These are phyloP conservation scores for Golubevia pallescens DNA, from an alignment of 1,284 basidiomycete genomes.

Conservation along the genomic window DNA sequence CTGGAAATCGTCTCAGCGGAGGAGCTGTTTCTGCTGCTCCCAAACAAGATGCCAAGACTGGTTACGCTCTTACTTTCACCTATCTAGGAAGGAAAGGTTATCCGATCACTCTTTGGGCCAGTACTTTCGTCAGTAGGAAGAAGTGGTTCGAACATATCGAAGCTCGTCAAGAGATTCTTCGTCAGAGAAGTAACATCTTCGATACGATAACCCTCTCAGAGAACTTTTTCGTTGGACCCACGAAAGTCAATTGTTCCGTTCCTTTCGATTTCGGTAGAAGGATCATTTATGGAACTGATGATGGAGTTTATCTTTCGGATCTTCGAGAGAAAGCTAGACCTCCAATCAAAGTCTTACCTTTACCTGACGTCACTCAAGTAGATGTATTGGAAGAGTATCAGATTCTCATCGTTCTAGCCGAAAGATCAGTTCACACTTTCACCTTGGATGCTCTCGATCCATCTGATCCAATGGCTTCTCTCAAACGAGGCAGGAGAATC, in stretches of 20 bases:
- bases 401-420: constrained; percentile 92
- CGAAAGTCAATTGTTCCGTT: constrained; percentile 90
- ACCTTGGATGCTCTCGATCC: constrained; percentile 91
- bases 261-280: constrained; percentile 86
- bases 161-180: constrained; percentile 84
- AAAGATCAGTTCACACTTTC: constrained; percentile 94
- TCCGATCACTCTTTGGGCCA: constrained; percentile 89
- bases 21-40: constrained; percentile 15
- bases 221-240: constrained; percentile 80
- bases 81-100: constrained; percentile 93
- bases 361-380: constrained; percentile 90
- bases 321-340: constrained; percentile 73
- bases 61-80: constrained; percentile 89
- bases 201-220: constrained; percentile 85
- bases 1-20: constrained; percentile 49
- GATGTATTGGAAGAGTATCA: constrained; percentile 97
- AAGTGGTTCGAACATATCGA: constrained; percentile 95
- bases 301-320: constrained; percentile 93
- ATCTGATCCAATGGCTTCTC: constrained; percentile 83
- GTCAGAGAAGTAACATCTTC: constrained; percentile 85
- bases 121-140: constrained; percentile 80
- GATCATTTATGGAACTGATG: constrained; percentile 94
- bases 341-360: constrained; percentile 86
- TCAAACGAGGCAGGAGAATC: constrained; percentile 92
- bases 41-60: constrained; percentile 79